phyloP scores from a whole-genome alignment of 2,329 filamentous ascomycete species.

The Phyllosticta citriasiana region DNA sequence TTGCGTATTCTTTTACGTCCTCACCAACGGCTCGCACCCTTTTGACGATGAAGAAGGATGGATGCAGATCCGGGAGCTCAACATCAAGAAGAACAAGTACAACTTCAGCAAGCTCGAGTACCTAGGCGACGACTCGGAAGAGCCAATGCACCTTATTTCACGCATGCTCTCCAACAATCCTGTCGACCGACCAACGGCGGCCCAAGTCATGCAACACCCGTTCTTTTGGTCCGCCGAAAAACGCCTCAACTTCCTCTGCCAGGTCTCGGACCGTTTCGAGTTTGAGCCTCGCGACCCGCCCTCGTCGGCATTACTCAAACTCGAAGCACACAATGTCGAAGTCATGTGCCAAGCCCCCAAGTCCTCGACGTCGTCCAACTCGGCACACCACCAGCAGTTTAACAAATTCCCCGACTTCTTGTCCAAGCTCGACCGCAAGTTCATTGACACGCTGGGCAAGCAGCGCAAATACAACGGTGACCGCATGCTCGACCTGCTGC shows the following conservation, averaged over 20 bases:
- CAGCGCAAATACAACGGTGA: slow-evolving; percentile 89
- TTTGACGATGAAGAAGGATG: slow-evolving; percentile 92
- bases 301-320: slow-evolving; percentile 52
- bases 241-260: slow-evolving; percentile 83
- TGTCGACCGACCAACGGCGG: slow-evolving; percentile 59
- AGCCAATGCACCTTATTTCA: slow-evolving; percentile 76
- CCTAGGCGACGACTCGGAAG: slow-evolving; percentile 73
- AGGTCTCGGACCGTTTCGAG: slow-evolving; percentile 94
- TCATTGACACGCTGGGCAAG: slow-evolving; percentile 83
- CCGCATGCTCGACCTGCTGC: slow-evolving; percentile 72
- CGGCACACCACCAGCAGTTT: slow-evolving; percentile 39
- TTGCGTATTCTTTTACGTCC: slow-evolving; percentile 97
- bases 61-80: slow-evolving; percentile 75
- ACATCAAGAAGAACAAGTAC: slow-evolving; percentile 84
- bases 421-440: slow-evolving; percentile 62
- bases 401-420: slow-evolving; percentile 65
- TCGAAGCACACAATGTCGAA: slow-evolving; percentile 41
- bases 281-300: slow-evolving; percentile 80
- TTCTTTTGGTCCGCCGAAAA: slow-evolving; percentile 96
- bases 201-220: slow-evolving; percentile 78
- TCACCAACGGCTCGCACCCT: slow-evolving; percentile 83
- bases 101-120: slow-evolving; percentile 60
- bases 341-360: slow-evolving; percentile 24
- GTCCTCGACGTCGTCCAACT: slow-evolving; percentile 25
- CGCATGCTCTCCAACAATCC: slow-evolving; percentile 66